Percentiles rank a stretch among this genome's conserved stretches.
These are phyloP conservation scores for Leccinum ochraceum DNA, from an alignment of 768 basidiomycete genomes.

Conservation along the genomic window DNA sequence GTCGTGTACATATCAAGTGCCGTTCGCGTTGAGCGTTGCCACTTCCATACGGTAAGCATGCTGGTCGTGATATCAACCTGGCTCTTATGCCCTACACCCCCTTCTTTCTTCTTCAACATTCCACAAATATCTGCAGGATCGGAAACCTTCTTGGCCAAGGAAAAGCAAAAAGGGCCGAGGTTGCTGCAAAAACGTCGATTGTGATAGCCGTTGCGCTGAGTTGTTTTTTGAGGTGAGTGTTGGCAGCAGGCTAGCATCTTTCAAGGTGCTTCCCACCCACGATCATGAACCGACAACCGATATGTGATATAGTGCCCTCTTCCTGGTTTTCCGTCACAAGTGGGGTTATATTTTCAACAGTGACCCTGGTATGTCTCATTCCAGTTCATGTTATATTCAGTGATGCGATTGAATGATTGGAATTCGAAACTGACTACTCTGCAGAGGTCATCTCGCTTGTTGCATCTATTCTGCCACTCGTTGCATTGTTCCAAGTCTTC, in stretches of 20 bases:
- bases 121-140: slow-evolving; percentile 46
- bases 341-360: slow-evolving; percentile 79
- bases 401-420: not conserved
- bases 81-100: not conserved
- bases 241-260: not conserved
- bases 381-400: not conserved
- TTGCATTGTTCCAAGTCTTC: slow-evolving; percentile 82
- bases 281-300: not conserved
- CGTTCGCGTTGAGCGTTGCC: slow-evolving; percentile 80
- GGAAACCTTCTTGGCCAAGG: slow-evolving; percentile 88
- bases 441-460: slow-evolving; percentile 49
- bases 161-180: slow-evolving; percentile 68
- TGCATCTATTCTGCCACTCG: slow-evolving; percentile 69
- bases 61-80: not conserved
- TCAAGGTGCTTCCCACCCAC: not conserved
- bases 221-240: slow-evolving; percentile 58
- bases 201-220: slow-evolving; percentile 67
- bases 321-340: slow-evolving; percentile 58
- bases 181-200: slow-evolving; percentile 66
- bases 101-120: not conserved
- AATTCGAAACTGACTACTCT: not conserved
- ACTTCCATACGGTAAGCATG: slow-evolving; percentile 73
- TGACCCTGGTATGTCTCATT: slow-evolving; percentile 48
- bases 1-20: slow-evolving; percentile 79
- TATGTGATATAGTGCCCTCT: slow-evolving; percentile 43